A percentile compares a stretch with the other conserved stretches of the same genome.
Evolutionary conservation across 441 rosid genomes (phyloP).

Genomic region (Corymbia citriodora): DNA sequence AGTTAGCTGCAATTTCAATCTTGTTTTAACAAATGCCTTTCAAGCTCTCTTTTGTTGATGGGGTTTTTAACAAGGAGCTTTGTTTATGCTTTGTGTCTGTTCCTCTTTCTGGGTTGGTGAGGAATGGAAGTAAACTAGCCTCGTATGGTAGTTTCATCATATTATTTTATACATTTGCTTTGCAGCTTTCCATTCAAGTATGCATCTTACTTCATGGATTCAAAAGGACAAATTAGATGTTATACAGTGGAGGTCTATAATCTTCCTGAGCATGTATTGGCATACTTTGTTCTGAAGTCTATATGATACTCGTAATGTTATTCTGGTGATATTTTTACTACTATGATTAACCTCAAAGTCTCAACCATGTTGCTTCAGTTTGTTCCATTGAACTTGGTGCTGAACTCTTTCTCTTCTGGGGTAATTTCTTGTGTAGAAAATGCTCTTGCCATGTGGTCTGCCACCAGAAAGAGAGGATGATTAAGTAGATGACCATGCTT

Average conservation of each 20-base stretch:
- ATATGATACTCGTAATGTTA: neutral
- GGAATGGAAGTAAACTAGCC: neutral
- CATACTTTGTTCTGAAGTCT: neutral
- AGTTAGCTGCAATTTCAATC: neutral
- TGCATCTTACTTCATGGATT: neutral
- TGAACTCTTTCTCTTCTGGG: neutral
- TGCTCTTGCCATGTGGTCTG: constrained; percentile 94
- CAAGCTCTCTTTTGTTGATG: neutral
- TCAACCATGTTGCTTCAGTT: neutral
- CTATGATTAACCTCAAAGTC: neutral
- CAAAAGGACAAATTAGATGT: neutral
- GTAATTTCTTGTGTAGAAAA: constrained; percentile 55
- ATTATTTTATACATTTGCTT: neutral
- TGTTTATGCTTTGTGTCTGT: neutral
- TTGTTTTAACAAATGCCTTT: neutral
- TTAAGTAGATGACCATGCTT: constrained; percentile 10
- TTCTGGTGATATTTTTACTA: neutral
- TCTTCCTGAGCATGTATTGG: neutral
- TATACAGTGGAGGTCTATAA: neutral
- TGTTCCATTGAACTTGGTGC: neutral
- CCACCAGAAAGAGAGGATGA: constrained; percentile 96
- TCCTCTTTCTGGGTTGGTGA: neutral
- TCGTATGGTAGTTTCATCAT: neutral
- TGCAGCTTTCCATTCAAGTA: neutral
- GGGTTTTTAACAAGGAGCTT: neutral